Conservation (phyloP, 208 protist genomes). For the Entamoeba moshkovskii region DNA sequence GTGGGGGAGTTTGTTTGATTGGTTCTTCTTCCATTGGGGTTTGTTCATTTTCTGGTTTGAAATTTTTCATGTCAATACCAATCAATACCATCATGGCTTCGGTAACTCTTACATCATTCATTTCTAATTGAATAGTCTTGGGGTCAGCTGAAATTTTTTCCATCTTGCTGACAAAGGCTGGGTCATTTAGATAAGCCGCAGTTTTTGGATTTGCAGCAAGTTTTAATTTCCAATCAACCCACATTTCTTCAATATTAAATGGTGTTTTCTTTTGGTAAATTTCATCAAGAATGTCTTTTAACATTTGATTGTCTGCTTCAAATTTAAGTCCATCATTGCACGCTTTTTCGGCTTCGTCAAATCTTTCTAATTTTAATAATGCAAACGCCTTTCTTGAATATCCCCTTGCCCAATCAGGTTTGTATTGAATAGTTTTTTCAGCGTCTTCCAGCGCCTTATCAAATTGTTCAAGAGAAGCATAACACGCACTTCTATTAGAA, state of each 20-base stretch:
- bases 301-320: background rate
- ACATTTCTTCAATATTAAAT: background rate
- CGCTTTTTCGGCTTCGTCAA: background rate
- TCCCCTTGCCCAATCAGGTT: background rate
- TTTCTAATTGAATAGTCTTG: background rate
- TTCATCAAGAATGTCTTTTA: no score
- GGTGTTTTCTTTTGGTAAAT: no score
- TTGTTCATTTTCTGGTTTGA: background rate
- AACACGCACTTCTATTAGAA: background rate
- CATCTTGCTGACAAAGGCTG: background rate
- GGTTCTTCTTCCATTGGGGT: background rate
- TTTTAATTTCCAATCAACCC: background rate
- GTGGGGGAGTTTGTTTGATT: background rate
- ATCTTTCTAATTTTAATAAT: background rate
- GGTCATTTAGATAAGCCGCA: background rate
- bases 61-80: background rate
- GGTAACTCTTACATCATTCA: background rate
- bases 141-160: background rate
- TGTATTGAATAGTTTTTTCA: background rate
- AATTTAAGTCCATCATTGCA: background rate
- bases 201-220: background rate
- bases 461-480: background rate
- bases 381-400: background rate
- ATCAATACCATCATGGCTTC: background rate
- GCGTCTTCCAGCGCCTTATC: background rate